A percentile compares a stretch with the other conserved stretches of the same genome.
phyloP scores from a whole-genome alignment of 2,329 filamentous ascomycete genomes.

The Pezicula neosporulosa region DNA sequence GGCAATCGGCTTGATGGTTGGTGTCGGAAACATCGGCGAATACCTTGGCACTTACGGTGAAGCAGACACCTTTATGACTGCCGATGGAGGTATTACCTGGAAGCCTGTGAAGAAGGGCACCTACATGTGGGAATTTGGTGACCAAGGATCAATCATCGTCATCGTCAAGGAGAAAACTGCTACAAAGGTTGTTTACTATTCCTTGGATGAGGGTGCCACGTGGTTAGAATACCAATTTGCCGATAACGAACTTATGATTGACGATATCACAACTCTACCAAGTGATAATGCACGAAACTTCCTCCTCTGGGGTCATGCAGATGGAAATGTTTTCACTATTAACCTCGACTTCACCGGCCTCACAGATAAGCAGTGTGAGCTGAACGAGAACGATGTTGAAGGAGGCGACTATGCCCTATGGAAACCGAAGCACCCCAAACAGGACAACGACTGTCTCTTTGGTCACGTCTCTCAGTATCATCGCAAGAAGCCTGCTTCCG shows the following conservation, averaged over 20 bases:
- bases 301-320: conserved; percentile 74
- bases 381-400: conserved; percentile 57
- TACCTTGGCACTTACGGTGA: conserved; percentile 36
- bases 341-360: conserved; percentile 89
- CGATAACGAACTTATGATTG: conserved; percentile 66
- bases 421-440: conserved; percentile 79
- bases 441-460: conserved; percentile 81
- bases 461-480: conserved; percentile 87
- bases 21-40: conserved; percentile 83
- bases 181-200: conserved; percentile 71
- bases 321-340: conserved; percentile 63
- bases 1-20: conserved; percentile 88
- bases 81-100: conserved; percentile 90
- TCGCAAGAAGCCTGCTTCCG: conserved; percentile 75
- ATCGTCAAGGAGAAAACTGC: conserved; percentile 70
- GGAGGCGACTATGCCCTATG: conserved; percentile 79
- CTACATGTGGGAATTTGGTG: conserved; percentile 93
- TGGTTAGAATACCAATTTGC: conserved; percentile 78
- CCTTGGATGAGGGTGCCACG: conserved; percentile 73
- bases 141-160: conserved; percentile 89
- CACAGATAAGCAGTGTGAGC: conserved; percentile 67
- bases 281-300: conserved; percentile 91
- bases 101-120: conserved; percentile 78
- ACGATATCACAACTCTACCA: conserved; percentile 82
- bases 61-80: conserved; percentile 86